Conservation (phyloP, 2,329 filamentous ascomycete genomes). For the Diaporthe sp. region DNA sequence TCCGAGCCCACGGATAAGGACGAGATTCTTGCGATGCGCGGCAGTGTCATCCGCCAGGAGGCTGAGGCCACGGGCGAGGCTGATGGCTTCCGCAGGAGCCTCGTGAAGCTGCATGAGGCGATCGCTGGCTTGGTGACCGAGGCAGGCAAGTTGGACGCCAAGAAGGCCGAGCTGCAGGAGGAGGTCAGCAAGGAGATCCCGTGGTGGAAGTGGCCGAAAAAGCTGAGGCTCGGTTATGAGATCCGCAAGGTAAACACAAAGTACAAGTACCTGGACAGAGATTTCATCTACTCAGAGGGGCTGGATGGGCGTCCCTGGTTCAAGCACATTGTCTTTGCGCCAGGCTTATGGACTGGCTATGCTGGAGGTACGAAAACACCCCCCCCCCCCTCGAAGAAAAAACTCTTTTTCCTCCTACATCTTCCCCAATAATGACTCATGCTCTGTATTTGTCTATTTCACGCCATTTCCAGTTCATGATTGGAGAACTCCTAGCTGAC, state of each 20-base stretch:
- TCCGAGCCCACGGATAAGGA: conserved; percentile 45
- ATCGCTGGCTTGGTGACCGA: conserved; percentile 41
- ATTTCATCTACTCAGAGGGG: conserved; percentile 82
- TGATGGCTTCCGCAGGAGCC: conserved; percentile 55
- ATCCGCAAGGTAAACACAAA: conserved; percentile 80
- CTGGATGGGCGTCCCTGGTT: conserved; percentile 89
- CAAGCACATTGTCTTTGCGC: conserved; percentile 95
- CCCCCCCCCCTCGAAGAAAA: neutral
- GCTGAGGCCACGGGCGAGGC: conserved; percentile 51
- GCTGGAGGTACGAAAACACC: conserved; percentile 72
- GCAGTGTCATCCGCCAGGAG: conserved; percentile 40
- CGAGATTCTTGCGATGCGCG: conserved; percentile 40
- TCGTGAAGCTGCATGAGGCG: conserved; percentile 54
- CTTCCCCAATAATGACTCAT: conserved; percentile 76
- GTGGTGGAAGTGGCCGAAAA: conserved; percentile 74
- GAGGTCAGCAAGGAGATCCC: conserved; percentile 62
- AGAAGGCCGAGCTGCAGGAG: conserved; percentile 53
- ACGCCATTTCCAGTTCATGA: neutral
- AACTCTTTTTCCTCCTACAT: neutral
- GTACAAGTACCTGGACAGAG: conserved; percentile 87
- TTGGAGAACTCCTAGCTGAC: conserved; percentile 39
- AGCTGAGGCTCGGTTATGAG: conserved; percentile 72
- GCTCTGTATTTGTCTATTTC: conserved; percentile 81
- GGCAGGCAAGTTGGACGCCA: conserved; percentile 56
- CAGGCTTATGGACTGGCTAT: conserved; percentile 93